Percentiles rank a stretch among this genome's conserved stretches.
Conservation (phyloP, 1,139 yeast genomes). For the Saccharomyces hybrid region DNA sequence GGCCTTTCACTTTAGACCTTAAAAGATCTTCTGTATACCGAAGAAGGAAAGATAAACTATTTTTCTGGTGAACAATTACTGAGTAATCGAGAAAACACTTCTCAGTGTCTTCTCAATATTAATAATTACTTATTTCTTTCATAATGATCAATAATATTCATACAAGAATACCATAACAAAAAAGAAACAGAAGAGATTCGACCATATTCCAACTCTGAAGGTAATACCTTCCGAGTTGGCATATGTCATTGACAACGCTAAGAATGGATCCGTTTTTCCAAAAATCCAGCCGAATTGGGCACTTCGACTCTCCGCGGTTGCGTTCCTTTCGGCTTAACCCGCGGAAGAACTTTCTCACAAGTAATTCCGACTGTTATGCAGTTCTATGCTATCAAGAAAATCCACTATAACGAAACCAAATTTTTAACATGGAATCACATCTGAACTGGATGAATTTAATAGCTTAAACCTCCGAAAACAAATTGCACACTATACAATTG, state of each 20-base stretch:
- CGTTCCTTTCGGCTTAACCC: background rate
- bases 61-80: background rate
- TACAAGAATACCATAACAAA: background rate
- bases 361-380: background rate
- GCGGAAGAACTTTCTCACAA: background rate
- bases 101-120: no score
- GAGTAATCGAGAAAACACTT: no score
- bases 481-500: background rate
- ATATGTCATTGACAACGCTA: background rate
- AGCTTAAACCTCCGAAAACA: background rate
- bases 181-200: background rate
- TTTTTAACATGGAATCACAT: no score
- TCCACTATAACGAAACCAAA: background rate
- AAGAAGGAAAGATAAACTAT: background rate
- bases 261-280: background rate
- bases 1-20: background rate
- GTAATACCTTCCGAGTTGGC: background rate
- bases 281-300: background rate
- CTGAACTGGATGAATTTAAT: background rate
- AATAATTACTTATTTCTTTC: no score
- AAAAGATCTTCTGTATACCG: background rate
- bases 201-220: no score
- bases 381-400: background rate
- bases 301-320: background rate
- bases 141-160: background rate